Evolutionary conservation across 176 grass and related monocot species (phyloP), one percentile per base, ranked within the genome.

Genomic region (Ensete ventricosum): DNA sequence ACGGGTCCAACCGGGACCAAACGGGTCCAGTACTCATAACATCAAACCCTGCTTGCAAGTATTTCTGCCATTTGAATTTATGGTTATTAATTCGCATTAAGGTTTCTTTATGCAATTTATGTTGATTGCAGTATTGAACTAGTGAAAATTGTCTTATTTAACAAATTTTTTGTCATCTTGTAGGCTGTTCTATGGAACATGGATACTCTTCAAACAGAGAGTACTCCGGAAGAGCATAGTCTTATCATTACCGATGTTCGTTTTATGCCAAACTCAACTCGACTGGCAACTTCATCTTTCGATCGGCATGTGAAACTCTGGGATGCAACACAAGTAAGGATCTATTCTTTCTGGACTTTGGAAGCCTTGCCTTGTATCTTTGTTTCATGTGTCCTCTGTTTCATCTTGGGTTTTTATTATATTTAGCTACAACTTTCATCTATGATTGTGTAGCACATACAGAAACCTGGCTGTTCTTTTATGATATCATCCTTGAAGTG

Each of bases 111-210:
- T 50, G 7, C 7, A 69, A n/a, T 6, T 9, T 2, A 48, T 69
- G 16, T 20, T 27, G 16, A 19, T 69, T 64, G 21, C 34, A 6
- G 34, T 43, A 43, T 43, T 43, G 34, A 43, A 43, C 34, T 43
- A 43, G 34, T 43, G 34, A 43, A 43, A 43, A 6, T 43, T 43
- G 34, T 43, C 17, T 65, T 65, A 9, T 70, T 70, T 50, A 13
- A 51, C 48, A 11, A 21, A 52, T 51, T 50, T 2, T 11, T n/a
- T 70, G 14, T 69, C 14, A 50, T 34, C 17, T 21, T 72, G 55
- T 75, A 99, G 95, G 91, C 86, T 81, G 84, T 91, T 80, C 83
- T 99, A 80, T 99, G 96, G 96, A 95, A 99, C 84, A 99, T 95
- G 96, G 96, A 99, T 48, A 91, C 83, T 58, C 83, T 88, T 14